phyloP scores from a whole-genome alignment of 1,284 basidiomycete genomes.

The Schizophyllum commune region DNA sequence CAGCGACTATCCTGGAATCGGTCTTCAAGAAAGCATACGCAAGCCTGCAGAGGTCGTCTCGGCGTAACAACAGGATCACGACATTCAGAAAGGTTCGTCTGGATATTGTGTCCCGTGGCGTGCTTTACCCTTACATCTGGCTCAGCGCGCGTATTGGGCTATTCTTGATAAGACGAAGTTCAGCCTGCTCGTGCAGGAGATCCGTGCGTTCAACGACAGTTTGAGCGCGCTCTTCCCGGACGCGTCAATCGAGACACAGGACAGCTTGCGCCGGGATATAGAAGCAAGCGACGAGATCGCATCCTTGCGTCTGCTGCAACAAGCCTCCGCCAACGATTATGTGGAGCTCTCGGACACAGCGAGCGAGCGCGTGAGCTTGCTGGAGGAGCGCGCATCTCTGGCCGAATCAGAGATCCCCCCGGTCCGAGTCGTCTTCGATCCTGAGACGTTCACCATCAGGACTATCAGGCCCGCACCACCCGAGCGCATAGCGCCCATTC shows the following conservation, averaged over 20 bases:
- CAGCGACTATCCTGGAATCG: background rate
- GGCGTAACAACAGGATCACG: background rate
- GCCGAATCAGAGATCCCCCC: background rate
- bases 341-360: background rate
- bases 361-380: background rate
- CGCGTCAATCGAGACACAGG: background rate
- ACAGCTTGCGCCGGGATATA: background rate
- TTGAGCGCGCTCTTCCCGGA: slow-evolving; percentile 2
- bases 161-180: slow-evolving; percentile 2
- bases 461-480: background rate
- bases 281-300: slow-evolving; percentile 1
- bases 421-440: background rate
- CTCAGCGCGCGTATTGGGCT: background rate
- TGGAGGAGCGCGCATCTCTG: background rate
- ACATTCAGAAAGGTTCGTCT: background rate
- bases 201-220: slow-evolving; percentile 1
- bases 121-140: background rate
- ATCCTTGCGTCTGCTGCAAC: background rate
- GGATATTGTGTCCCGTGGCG: background rate
- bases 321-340: background rate
- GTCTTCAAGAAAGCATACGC: slow-evolving; percentile 1
- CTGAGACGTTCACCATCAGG: background rate
- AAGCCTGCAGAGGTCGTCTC: background rate
- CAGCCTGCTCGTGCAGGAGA: background rate
- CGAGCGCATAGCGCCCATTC: too few species aligned